Evolutionary conservation across 768 basidiomycete genomes (phyloP).

Genomic region (Amanita jacksonii): DNA sequence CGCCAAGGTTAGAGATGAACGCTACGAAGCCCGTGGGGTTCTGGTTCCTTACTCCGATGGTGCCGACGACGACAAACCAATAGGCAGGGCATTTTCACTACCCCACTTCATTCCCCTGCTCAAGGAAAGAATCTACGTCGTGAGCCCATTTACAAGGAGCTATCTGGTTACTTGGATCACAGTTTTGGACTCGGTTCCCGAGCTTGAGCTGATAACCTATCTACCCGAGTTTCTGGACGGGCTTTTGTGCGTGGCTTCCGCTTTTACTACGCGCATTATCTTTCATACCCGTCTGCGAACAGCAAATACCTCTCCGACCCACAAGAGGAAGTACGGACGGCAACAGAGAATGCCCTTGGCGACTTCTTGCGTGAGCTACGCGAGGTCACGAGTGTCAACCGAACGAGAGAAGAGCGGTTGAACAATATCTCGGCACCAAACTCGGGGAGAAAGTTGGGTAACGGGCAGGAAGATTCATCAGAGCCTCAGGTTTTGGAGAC

Average conservation of each 20-base stretch:
- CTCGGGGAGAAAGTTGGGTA: conserved; percentile 31
- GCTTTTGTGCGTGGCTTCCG: conserved; percentile 55
- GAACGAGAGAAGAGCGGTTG: conserved; percentile 47
- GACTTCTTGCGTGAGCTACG: conserved; percentile 89
- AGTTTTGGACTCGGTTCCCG: conserved; percentile 92
- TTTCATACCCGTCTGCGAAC: conserved; percentile 3
- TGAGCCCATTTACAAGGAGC: conserved; percentile 91
- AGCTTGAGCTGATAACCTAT: conserved; percentile 89
- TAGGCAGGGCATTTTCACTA: conserved; percentile 76
- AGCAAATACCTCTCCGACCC: conserved; percentile 96
- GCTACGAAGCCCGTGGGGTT: conserved; percentile 47
- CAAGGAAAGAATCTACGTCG: conserved; percentile 86
- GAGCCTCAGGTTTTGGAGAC: conserved; percentile 49
- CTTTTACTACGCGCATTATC: conserved; percentile 4
- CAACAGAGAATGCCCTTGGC: conserved; percentile 81
- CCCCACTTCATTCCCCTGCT: conserved; percentile 92
- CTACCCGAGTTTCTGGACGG: conserved; percentile 94
- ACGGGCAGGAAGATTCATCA: conserved; percentile 40
- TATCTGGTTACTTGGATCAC: conserved; percentile 98
- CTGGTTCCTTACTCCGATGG: conserved; percentile 58
- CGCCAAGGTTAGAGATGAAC: conserved; percentile 53
- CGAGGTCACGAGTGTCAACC: conserved; percentile 70
- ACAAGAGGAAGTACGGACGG: conserved; percentile 84
- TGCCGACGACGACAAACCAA: conserved; percentile 21
- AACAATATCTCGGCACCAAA: conserved; percentile 35